phyloP scores from a whole-genome alignment of 306 rosid species.

The Nissolia schottii region DNA sequence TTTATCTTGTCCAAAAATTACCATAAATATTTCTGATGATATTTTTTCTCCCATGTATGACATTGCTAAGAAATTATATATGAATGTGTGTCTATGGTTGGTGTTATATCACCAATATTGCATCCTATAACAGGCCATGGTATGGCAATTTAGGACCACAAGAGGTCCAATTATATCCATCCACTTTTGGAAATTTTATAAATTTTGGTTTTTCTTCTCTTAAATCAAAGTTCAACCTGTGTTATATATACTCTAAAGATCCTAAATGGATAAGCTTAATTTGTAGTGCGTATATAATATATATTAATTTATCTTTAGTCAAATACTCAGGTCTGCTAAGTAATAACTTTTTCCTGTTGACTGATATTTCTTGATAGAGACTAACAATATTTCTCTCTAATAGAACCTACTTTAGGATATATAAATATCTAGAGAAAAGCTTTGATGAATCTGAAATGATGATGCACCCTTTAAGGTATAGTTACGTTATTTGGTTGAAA shows the following conservation, averaged over 20 bases:
- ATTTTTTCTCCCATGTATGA: too few relatives aligned
- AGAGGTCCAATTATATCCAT: neutral
- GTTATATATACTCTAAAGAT: neutral
- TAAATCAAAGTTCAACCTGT: neutral
- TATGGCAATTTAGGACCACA: neutral
- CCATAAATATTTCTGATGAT: too few relatives aligned
- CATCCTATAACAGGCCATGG: neutral
- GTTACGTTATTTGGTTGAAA: neutral
- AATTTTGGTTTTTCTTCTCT: neutral
- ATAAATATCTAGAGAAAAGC: conserved; percentile 2
- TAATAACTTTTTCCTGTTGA: neutral
- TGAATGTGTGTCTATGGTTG: too few relatives aligned
- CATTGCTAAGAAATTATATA: too few relatives aligned
- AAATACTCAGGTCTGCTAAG: neutral
- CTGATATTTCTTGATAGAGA: neutral
- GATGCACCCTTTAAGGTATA: conserved; percentile 1
- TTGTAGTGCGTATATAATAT: neutral
- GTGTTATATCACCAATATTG: neutral
- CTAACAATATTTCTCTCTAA: neutral
- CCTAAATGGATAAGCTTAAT: neutral
- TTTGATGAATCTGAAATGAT: neutral
- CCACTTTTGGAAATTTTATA: neutral
- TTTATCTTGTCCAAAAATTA: too few relatives aligned
- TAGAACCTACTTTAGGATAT: neutral
- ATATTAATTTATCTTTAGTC: neutral